Conservation (phyloP, 106 monocot genomes). For the Acanthochlamys bracteata region DNA sequence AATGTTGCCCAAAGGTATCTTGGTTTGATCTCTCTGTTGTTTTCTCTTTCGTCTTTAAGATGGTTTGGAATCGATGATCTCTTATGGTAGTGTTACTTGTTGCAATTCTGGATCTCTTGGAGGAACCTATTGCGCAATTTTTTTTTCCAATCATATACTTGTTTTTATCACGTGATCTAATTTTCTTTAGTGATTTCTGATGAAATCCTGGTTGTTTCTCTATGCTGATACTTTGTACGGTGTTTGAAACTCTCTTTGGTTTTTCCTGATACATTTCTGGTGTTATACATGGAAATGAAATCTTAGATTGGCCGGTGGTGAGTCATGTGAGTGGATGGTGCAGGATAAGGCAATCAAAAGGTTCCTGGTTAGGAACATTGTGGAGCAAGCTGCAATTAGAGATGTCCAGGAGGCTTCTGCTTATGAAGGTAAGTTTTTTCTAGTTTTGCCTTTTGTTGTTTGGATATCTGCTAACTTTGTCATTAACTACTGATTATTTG, state of each 20-base stretch:
- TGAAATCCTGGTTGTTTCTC: no score
- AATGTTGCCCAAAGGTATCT: conserved; percentile 61
- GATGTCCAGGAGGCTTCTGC: conserved; percentile 52
- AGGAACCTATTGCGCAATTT: no score
- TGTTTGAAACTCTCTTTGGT: no score
- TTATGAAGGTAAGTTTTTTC: conserved; percentile 28
- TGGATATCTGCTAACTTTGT: background rate
- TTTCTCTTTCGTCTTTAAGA: background rate
- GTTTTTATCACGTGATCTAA: no score
- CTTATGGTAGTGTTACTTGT: background rate
- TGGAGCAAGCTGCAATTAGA: conserved; percentile 54
- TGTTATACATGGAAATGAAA: background rate
- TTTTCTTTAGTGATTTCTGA: no score
- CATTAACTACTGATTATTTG: background rate
- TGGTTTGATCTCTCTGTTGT: background rate
- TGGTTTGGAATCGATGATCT: background rate
- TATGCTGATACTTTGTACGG: no score
- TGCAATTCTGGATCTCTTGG: no score
- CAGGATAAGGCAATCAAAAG: conserved; percentile 72
- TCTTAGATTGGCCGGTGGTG: background rate
- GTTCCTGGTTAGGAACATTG: conserved; percentile 47
- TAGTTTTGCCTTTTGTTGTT: background rate
- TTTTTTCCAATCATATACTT: no score
- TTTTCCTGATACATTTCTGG: background rate
- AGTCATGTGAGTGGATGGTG: background rate